phyloP scores from a whole-genome alignment of 805 yeast species.

The Monosporozyma servazzii region DNA sequence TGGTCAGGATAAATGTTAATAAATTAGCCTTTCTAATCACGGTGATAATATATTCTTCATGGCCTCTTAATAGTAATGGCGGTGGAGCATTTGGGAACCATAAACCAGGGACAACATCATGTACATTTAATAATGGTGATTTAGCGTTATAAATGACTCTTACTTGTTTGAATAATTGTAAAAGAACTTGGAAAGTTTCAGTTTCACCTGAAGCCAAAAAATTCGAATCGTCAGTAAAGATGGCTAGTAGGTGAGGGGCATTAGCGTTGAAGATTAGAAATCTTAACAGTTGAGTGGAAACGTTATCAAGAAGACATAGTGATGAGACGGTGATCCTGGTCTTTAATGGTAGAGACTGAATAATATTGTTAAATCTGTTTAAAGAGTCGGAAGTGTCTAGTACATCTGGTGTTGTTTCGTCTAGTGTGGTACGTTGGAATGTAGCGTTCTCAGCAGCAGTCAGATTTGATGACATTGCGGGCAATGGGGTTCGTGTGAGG shows the following conservation, averaged over 20 bases:
- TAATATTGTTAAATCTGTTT: slow-evolving; percentile 17
- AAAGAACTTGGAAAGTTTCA: slow-evolving; percentile 51
- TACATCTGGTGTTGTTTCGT: neutral
- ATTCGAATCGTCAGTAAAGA: slow-evolving; percentile 48
- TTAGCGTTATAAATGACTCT: slow-evolving; percentile 57
- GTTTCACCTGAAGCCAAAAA: slow-evolving; percentile 46
- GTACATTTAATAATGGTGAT: slow-evolving; percentile 63
- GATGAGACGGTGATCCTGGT: slow-evolving; percentile 58
- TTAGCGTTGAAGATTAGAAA: slow-evolving; percentile 58
- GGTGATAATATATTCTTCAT: slow-evolving; percentile 37
- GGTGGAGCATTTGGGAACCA: slow-evolving; percentile 57
- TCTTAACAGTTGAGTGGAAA: slow-evolving; percentile 71
- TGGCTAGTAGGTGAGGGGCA: slow-evolving; percentile 47
- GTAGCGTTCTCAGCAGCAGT: neutral
- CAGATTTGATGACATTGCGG: neutral
- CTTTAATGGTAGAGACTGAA: slow-evolving; percentile 33
- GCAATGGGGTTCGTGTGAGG: neutral
- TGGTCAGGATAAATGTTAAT: slow-evolving; percentile 81
- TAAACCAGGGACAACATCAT: slow-evolving; percentile 60
- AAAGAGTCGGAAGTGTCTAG: slow-evolving; percentile 11
- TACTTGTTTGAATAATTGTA: slow-evolving; percentile 71
- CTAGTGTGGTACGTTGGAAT: neutral
- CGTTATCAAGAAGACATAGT: slow-evolving; percentile 68
- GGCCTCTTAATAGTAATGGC: slow-evolving; percentile 47
- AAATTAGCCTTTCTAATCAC: slow-evolving; percentile 77